Percentiles rank a stretch among this genome's conserved stretches.
Evolutionary conservation across 768 basidiomycete genomes (phyloP).

Genomic region (Sporobolomyces phaffii): DNA sequence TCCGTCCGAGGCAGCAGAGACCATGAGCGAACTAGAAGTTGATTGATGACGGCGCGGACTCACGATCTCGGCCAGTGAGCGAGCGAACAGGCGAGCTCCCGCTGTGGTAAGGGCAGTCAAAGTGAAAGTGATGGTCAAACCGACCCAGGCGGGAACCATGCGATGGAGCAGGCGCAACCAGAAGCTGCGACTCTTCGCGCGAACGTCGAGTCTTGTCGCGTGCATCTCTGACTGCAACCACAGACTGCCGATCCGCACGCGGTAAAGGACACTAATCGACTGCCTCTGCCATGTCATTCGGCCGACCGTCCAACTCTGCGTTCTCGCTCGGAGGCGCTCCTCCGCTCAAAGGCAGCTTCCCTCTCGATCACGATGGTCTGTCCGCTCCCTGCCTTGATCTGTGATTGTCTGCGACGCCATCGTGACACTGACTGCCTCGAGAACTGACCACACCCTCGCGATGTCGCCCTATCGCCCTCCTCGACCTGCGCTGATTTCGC

Average conservation of each 20-base stretch:
- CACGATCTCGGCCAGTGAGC: slow-evolving; percentile 8
- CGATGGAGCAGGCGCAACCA: no score
- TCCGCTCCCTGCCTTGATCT: no score
- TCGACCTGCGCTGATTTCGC: no score
- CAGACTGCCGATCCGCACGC: no score
- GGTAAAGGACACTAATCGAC: no score
- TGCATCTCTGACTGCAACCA: no score
- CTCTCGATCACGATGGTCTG: slow-evolving; percentile 50
- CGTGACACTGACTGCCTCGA: neutral
- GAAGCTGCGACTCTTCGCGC: no score
- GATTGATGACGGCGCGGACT: neutral
- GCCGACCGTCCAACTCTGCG: slow-evolving; percentile 44
- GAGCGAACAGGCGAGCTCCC: neutral
- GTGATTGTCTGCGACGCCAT: neutral
- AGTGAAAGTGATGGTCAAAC: neutral
- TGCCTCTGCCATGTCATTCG: slow-evolving; percentile 48
- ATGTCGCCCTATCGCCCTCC: no score
- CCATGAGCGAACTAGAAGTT: no score
- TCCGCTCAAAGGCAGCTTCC: slow-evolving; percentile 46
- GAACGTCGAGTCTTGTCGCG: no score
- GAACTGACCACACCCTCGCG: neutral
- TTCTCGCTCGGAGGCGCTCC: slow-evolving; percentile 46
- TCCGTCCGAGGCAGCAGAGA: no score
- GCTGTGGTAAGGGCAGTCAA: neutral
- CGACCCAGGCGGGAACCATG: slow-evolving; percentile 4